Base-by-base conservation (phyloP, 768 basidiomycete genomes). In the Pleurotus pulmonarius region DNA sequence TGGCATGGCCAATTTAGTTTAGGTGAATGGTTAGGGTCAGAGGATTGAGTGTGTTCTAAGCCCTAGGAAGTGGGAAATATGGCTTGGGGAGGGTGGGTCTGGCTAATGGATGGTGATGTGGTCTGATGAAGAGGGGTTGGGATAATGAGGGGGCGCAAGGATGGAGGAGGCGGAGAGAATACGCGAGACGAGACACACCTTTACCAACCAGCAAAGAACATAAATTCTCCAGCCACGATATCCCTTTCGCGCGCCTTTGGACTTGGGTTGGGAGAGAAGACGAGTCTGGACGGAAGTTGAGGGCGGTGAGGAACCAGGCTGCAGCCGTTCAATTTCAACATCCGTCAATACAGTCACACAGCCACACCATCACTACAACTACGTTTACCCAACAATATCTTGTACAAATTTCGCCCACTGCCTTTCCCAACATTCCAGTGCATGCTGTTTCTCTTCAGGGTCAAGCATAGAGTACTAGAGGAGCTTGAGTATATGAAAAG, bases 1-100 rank as follows among this genome's bases (percentile, higher is more conserved):
- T 90, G 87, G 85, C 88, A 90, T 90, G 72, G 79, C 83, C 80
- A 79, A 81, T 80, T 82, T 68, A 85, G 78, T 75, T 72, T 70
- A 74, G 54, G 67, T 61, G 63, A 61, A 46, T 63, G 66, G 67
- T 59, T 64, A 66, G 55, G 15, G 61, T 63, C 57, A 68, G 61
- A 60, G 64, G 71, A 72, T 67, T 66, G 56, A 52, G 52, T 54
- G 61, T 56, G 62, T 62, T 61, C 63, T 48, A 63, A 60, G 63
- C 51, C 58, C 56, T 53, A 61, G 56, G 65, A 65, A 66, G 63
- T 66, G 68, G 76, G 61, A 64, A 67, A 65, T 39, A 41, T 40
- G 51, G 51, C 51, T 65, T 70, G 65, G 67, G 67, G 70, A 69
- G 67, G 70, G 65, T 72, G 72, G 73, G 73, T 68, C 73, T 66